Base-by-base conservation (phyloP, 1,139 yeast genomes). In the Candida frijolesensis region DNA sequence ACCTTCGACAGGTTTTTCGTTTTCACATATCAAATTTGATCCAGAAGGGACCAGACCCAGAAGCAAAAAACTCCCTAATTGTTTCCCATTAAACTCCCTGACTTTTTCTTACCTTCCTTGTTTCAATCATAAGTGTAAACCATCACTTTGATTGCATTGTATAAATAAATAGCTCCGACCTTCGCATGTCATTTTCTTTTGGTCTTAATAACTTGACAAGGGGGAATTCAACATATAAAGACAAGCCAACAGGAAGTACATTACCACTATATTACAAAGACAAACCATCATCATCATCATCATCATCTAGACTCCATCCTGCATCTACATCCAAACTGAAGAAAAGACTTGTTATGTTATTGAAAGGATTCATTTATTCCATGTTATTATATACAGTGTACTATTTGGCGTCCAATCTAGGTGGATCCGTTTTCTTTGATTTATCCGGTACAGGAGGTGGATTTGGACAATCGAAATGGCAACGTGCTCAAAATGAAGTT, bases 401-500 rank as follows among this genome's bases (percentile, higher is more conserved):
- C 59, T 61, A 62, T 30, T 44, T 51, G 29, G 51, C 55, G 15
- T 11, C 45, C 10, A 14, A 14, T 25, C 9, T 29, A 14, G 40
- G 47, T 44, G 42, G 45, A 33, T 33, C 30, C 22, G 42, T 8
- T 22, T 32, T 38, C 15, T 37, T 15, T 18, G 8, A 43, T 29
- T 32, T 38, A 11, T 30, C 53, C 2, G 29, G 49, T 6, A 25
- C 10, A 25, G 29, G 29, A 4, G 29, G 29, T 25, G 29, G 29
- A 25, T 25, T 25, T 6, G 32, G 49, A 4, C 10, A 48, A 48
- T 27, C 53, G 59, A 33, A 45, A 41, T 76, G 80, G 89, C 60
- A 60, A 12, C 58, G 60, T 12, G 79, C 82, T 47, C 86, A 83
- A 59, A 64, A 70, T 12, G 81, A 80, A 54, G 90, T 89, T 27